Base-by-base conservation (phyloP, 2,329 filamentous ascomycete genomes). In the Colletotrichum phormii region DNA sequence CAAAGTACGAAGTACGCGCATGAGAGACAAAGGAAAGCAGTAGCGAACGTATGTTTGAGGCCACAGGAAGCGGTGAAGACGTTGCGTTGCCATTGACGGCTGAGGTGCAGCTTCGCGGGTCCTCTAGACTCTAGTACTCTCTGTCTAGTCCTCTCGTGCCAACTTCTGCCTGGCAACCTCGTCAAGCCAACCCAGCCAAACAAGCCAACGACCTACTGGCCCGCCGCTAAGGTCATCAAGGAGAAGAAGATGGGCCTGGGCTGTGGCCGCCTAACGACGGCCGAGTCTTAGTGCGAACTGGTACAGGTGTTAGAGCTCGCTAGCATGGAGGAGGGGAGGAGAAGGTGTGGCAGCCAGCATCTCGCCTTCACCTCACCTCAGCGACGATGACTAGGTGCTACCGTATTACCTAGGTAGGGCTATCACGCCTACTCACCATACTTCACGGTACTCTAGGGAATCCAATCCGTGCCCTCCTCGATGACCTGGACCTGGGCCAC, bases 241-340 rank as follows among this genome's bases (percentile, higher is more conserved):
- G 37, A 62, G 51, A 42, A 11, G 49, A 63, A 57, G 24, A 49
- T 46, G 37, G 67, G 63, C 62, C 67, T 68, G 64, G 69, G 58
- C 69, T 63, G 51, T 51, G 69, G 58, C 64, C 58, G 26, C 59
- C 64, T 55, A 26, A 33, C 11, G 69, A 68, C 42, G 69, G 69
- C 58, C n/a, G 46, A 22, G 37, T 54, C 18, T 59, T 72, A 54
- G 65, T 72, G 64, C 64, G 58, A 72, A 72, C 65, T 69, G 69
- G 57, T 69, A 65, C 53, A 59, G 55, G 26, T 68, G 18, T 42
- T 51, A 54, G 64, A 63, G 58, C 58, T 51, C 35, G 15, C 35
- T 63, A 53, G 64, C 33, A 46, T 42, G 26, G 26, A 67, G 26
- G 57, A 11, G 55, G 26, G 42, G 31, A 51, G 55, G 55, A 26